A percentile compares a stretch with the other conserved stretches of the same genome.
Conservation (phyloP, 169 alveolate genomes). For the Theileria equi region DNA sequence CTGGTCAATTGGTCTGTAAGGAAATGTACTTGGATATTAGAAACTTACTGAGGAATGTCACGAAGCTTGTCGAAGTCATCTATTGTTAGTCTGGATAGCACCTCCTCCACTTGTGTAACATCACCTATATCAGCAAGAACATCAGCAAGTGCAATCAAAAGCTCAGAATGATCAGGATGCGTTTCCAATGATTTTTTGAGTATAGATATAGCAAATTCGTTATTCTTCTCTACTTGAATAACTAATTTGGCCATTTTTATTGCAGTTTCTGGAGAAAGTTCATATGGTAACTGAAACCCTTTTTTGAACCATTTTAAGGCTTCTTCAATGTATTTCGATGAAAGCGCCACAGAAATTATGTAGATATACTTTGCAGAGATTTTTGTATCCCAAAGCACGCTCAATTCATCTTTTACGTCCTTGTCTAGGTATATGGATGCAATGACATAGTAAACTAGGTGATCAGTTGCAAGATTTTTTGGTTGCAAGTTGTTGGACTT, state of each 20-base stretch:
- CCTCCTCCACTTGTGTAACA: conserved; percentile 47
- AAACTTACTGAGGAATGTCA: conserved; percentile 50
- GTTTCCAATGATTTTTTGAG: conserved; percentile 25
- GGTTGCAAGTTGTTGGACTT: conserved; percentile 1
- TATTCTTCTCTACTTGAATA: conserved; percentile 27
- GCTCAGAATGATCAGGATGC: conserved; percentile 44
- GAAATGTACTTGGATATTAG: background rate
- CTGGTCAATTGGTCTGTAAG: conserved; percentile 40
- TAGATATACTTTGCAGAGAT: conserved; percentile 5
- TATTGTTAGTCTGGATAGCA: conserved; percentile 46
- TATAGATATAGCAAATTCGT: conserved; percentile 4
- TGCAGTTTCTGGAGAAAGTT: conserved; percentile 17
- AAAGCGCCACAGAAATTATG: conserved; percentile 16
- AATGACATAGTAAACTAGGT: conserved; percentile 37
- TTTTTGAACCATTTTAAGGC: conserved; percentile 49
- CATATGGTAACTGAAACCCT: conserved; percentile 18
- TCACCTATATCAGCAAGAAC: conserved; percentile 46
- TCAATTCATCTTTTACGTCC: conserved; percentile 18
- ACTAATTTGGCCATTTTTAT: conserved; percentile 46
- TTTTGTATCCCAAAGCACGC: conserved; percentile 8
- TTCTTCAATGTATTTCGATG: conserved; percentile 19
- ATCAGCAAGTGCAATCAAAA: conserved; percentile 55
- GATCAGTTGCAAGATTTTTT: conserved; percentile 12
- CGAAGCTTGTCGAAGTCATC: conserved; percentile 44
- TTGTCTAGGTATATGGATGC: conserved; percentile 29